Evolutionary conservation across 2,329 filamentous ascomycete genomes (phyloP).

Genomic region (Aureobasidium vineae): DNA sequence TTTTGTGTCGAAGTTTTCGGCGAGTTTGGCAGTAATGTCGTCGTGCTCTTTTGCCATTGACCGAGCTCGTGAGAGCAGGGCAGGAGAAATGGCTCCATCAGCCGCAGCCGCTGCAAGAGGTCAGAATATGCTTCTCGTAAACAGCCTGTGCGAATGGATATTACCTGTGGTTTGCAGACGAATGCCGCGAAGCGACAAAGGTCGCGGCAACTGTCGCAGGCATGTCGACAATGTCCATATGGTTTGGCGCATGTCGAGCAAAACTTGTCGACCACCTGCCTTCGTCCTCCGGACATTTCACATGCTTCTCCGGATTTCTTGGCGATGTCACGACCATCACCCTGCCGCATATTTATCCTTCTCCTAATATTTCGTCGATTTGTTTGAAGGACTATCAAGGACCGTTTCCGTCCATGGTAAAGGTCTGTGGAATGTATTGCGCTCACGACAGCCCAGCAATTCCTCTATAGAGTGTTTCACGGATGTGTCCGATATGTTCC

Average conservation of each 20-base stretch:
- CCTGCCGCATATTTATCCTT: not conserved
- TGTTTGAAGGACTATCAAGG: not conserved
- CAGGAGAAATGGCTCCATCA: slow-evolving; percentile 49
- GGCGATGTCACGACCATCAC: not conserved
- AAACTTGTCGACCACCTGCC: slow-evolving; percentile 18
- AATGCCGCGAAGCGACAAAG: slow-evolving; percentile 24
- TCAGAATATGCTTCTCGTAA: not conserved
- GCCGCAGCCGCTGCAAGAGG: slow-evolving; percentile 24
- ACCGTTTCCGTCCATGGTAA: not conserved
- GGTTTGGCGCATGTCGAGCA: slow-evolving; percentile 23
- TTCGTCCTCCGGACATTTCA: slow-evolving; percentile 11
- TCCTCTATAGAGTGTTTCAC: not conserved
- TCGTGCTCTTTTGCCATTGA: slow-evolving; percentile 56
- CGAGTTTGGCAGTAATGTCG: slow-evolving; percentile 52
- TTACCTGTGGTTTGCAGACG: slow-evolving; percentile 31
- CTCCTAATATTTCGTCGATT: not conserved
- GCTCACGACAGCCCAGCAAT: not conserved
- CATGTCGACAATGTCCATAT: slow-evolving; percentile 33
- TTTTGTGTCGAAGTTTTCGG: slow-evolving; percentile 55
- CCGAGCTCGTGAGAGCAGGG: slow-evolving; percentile 57
- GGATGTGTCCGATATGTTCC: not conserved
- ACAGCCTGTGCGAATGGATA: not conserved
- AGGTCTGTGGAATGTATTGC: not conserved
- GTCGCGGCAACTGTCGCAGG: slow-evolving; percentile 28
- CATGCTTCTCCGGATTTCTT: slow-evolving; percentile 15